Evolutionary conservation across 192 early-diverging fungal species (phyloP).

Genomic region (Glomus cerebriforme): DNA sequence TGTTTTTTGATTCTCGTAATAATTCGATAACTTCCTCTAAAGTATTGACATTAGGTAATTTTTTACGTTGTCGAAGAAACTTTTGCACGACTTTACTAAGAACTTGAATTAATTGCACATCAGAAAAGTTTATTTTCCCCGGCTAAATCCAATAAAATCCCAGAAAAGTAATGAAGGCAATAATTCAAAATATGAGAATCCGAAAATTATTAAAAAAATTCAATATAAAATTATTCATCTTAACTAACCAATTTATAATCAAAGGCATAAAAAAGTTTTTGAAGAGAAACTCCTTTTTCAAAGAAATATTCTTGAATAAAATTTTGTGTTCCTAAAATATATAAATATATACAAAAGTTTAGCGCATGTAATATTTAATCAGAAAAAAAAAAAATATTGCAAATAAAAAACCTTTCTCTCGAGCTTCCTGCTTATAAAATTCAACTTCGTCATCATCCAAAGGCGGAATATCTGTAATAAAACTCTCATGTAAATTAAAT

Average conservation of each 20-base stretch:
- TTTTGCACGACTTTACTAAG: slow-evolving; percentile 58
- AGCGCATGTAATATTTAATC: neutral
- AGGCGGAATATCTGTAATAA: neutral
- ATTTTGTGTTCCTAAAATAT: slow-evolving; percentile 46
- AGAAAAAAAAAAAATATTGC: neutral
- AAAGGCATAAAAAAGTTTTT: slow-evolving; percentile 68
- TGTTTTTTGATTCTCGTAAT: slow-evolving; percentile 61
- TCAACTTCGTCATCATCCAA: slow-evolving; percentile 44
- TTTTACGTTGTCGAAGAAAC: slow-evolving; percentile 56
- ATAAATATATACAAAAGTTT: neutral
- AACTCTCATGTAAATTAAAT: neutral
- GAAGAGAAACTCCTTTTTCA: slow-evolving; percentile 50
- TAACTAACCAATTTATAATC: slow-evolving; percentile 42
- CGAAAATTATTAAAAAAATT: neutral
- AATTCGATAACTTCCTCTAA: slow-evolving; percentile 66
- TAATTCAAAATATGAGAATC: slow-evolving; percentile 6
- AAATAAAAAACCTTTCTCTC: slow-evolving; percentile 20
- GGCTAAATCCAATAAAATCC: slow-evolving; percentile 24
- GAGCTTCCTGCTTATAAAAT: slow-evolving; percentile 28
- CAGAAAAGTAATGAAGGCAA: neutral
- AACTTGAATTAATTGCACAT: slow-evolving; percentile 61
- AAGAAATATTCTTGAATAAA: slow-evolving; percentile 69
- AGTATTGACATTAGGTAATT: slow-evolving; percentile 57
- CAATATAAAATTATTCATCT: neutral
- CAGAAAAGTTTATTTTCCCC: slow-evolving; percentile 49